Evolutionary conservation across 2,329 filamentous ascomycete genomes (phyloP), one percentile per base, ranked within the genome.

Genomic region (Arthrobotrys sinensis): DNA sequence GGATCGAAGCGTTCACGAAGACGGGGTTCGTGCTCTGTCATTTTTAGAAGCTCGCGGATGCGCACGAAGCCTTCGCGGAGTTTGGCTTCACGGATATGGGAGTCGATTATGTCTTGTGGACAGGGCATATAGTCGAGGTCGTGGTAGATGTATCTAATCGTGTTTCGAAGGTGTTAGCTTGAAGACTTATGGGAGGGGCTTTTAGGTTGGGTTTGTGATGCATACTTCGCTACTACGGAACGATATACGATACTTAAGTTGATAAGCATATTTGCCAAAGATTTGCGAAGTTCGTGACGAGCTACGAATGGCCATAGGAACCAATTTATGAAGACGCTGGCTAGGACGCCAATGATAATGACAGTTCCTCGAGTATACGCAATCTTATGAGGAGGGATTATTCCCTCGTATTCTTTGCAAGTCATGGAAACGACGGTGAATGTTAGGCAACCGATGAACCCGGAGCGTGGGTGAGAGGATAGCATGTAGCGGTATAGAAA

Each of bases 271-370:
- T 86, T 84, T 0, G 88, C 88, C 1, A 89, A 82, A 0, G 87
- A 88, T 73, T 87, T 87, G 21, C 88, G 84, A 12, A 90, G 85
- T 81, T 90, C 88, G 80, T 89, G 88, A 11, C 89, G 85, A 10
- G 89, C 88, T 4, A 90, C 85, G 79, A 90, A 90, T 1, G 89
- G 89, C 89, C 89, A 90, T 2, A 90, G 83, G 11, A 88, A 81
- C 88, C 88, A 90, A 80, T 89, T 90, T 12, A 89, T 86, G 0
- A 88, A 78, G 10, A 90, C 85, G 0, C 88, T 88, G 0, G 86
- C 85, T 0, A 88, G 84, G 2, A 88, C 86, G 1, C 88, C 89
- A 21, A 89, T 82, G 1, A 89, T 83, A 76, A 90, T 87, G 0
- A 87, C 85, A 1, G 87, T 80, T 0, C 88, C 88, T 46, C 86